A percentile compares a stretch with the other conserved stretches of the same genome.
These are phyloP conservation scores for Magnolia kwangsiensis DNA, from an alignment of 164 flowering plant genomes.

Conservation along the genomic window DNA sequence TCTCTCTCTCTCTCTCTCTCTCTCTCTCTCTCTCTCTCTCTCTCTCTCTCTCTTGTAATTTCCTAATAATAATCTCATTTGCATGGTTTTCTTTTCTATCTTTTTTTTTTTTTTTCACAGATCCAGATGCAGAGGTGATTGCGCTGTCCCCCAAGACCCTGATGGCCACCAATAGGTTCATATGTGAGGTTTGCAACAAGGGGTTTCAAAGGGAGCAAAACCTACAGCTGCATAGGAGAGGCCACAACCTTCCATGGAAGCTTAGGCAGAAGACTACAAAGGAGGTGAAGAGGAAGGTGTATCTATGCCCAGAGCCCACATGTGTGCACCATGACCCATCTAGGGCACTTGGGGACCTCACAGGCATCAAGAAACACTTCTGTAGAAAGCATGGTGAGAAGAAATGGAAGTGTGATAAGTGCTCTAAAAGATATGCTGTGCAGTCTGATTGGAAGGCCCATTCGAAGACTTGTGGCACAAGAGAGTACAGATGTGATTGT, in stretches of 20 bases:
- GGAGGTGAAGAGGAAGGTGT: conserved; percentile 70
- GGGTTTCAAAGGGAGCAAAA: conserved; percentile 94
- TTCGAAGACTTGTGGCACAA: conserved; percentile 79
- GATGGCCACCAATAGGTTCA: conserved; percentile 89
- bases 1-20: neutral
- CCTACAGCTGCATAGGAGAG: conserved; percentile 89
- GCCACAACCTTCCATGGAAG: conserved; percentile 93
- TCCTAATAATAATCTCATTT: conserved; percentile 2
- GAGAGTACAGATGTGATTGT: conserved; percentile 86
- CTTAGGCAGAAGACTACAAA: conserved; percentile 76
- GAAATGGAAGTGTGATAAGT: conserved; percentile 91
- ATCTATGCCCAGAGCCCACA: conserved; percentile 81
- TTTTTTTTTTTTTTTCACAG: conserved; percentile 26
- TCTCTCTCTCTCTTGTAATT: neutral
- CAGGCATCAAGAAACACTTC: conserved; percentile 87
- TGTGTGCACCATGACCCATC: conserved; percentile 91
- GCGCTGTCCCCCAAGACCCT: conserved; percentile 86
- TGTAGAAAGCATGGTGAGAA: conserved; percentile 90
- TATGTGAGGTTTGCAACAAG: conserved; percentile 90
- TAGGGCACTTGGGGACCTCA: conserved; percentile 88
- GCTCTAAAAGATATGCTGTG: conserved; percentile 80
- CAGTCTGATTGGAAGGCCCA: conserved; percentile 97
- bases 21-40: neutral
- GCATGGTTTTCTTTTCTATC: conserved; percentile 4
- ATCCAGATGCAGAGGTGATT: conserved; percentile 89